These are phyloP conservation scores for Dictyostelium purpureum DNA, from an alignment of 78 protist genomes.

Conservation along the genomic window DNA sequence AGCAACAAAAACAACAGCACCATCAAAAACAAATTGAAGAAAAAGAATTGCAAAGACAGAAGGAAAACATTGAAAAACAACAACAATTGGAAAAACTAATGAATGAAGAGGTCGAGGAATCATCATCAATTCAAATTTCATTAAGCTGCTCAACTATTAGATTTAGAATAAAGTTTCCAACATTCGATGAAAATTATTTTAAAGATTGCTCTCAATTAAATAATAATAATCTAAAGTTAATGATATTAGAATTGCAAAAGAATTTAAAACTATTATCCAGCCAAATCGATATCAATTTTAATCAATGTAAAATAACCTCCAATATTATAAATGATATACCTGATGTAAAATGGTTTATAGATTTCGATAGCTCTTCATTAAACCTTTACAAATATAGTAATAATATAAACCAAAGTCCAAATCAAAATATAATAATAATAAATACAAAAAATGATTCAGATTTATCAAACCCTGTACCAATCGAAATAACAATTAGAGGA, in stretches of 20 bases:
- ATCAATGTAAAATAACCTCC: constrained; percentile 9
- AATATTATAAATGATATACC: constrained; percentile 45
- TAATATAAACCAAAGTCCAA: background rate
- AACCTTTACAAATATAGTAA: background rate
- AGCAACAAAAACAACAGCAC: background rate
- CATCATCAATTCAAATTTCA: constrained; percentile 33
- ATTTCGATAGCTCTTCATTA: constrained; percentile 21
- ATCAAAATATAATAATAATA: background rate
- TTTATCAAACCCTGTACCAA: constrained; percentile 9
- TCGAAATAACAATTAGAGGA: constrained; percentile 57
- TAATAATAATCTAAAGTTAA: background rate
- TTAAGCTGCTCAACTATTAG: constrained; percentile 5
- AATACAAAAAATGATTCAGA: background rate
- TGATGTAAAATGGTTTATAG: constrained; percentile 41
- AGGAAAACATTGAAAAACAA: background rate
- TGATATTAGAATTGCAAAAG: background rate
- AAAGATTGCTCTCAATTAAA: background rate
- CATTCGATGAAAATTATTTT: background rate
- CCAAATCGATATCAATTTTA: background rate
- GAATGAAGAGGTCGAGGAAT: constrained; percentile 1
- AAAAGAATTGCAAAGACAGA: background rate
- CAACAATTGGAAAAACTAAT: background rate
- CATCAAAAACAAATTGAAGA: background rate
- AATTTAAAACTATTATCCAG: background rate
- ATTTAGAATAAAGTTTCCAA: constrained; percentile 15